phyloP scores from a whole-genome alignment of 2,329 filamentous ascomycete genomes.

The Cladosporium sp. region DNA sequence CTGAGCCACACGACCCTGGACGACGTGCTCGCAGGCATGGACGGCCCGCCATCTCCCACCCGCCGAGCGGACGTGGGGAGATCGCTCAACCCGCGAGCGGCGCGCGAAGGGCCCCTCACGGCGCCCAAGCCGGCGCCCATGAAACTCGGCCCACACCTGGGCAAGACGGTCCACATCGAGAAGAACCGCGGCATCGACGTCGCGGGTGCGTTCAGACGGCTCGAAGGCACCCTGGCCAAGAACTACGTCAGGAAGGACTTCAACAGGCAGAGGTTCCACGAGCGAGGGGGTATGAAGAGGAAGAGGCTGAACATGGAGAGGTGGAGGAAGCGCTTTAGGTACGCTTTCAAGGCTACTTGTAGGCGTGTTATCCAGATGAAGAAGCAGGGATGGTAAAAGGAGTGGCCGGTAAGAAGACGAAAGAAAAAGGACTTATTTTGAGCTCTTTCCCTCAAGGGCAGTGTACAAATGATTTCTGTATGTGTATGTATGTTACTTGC shows the following conservation, averaged over 20 bases:
- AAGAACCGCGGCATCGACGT: constrained; percentile 38
- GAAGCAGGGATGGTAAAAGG: constrained; percentile 69
- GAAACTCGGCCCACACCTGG: constrained; percentile 36
- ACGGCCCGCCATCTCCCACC: background rate
- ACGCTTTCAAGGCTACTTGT: constrained; percentile 63
- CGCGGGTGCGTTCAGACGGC: constrained; percentile 42
- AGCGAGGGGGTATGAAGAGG: constrained; percentile 69
- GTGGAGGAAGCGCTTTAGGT: constrained; percentile 66
- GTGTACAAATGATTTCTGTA: too few relatives aligned
- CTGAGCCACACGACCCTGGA: constrained; percentile 17
- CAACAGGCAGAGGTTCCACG: constrained; percentile 63
- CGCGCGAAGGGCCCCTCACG: constrained; percentile 8
- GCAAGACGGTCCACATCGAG: constrained; percentile 38
- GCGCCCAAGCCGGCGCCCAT: constrained; percentile 20
- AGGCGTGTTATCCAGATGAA: constrained; percentile 64
- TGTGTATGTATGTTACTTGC: constrained; percentile 12
- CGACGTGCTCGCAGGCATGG: background rate
- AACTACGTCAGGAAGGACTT: constrained; percentile 59
- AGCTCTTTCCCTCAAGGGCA: too few relatives aligned
- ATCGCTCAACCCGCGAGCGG: constrained; percentile 16
- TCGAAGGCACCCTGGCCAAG: constrained; percentile 42
- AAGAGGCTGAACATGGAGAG: constrained; percentile 69
- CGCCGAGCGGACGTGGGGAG: constrained; percentile 1
- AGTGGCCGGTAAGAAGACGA: too few relatives aligned
- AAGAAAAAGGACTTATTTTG: too few relatives aligned